Percentiles rank a stretch among this genome's conserved stretches.
These are phyloP conservation scores for Lenzites betulinus DNA, from an alignment of 768 basidiomycete genomes.

Conservation along the genomic window DNA sequence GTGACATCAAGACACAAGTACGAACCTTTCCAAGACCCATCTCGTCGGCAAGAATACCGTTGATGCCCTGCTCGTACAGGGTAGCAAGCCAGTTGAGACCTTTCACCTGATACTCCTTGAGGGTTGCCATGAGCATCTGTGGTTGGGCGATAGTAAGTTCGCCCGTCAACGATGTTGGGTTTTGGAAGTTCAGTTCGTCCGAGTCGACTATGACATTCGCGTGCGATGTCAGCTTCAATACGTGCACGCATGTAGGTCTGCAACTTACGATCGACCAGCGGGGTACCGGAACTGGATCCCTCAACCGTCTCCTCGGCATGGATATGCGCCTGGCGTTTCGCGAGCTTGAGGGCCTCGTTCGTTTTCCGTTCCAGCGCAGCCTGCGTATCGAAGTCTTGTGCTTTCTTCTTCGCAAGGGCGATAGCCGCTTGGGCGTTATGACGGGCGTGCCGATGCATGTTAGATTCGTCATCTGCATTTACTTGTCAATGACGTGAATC, in stretches of 20 bases:
- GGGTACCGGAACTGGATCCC: conserved; percentile 35
- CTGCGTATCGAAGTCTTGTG: conserved; percentile 82
- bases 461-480: conserved; percentile 77
- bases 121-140: conserved; percentile 91
- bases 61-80: conserved; percentile 98
- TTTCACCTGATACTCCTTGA: conserved; percentile 98
- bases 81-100: conserved; percentile 98
- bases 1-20: neutral
- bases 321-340: conserved; percentile 53
- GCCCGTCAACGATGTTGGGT: conserved; percentile 88
- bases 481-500: neutral
- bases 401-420: conserved; percentile 72
- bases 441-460: conserved; percentile 81
- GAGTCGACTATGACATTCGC: conserved; percentile 76
- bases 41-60: conserved; percentile 98
- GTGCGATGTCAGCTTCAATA: neutral
- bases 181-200: conserved; percentile 98
- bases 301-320: conserved; percentile 45
- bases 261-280: conserved; percentile 72
- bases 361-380: conserved; percentile 81
- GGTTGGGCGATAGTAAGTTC: conserved; percentile 88
- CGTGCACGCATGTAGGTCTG: neutral
- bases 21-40: conserved; percentile 92
- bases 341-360: conserved; percentile 71
- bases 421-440: conserved; percentile 91